Percentiles rank a stretch among this genome's conserved stretches.
These are phyloP conservation scores for Pichia scutulata DNA, from an alignment of 805 yeast genomes.

Conservation along the genomic window DNA sequence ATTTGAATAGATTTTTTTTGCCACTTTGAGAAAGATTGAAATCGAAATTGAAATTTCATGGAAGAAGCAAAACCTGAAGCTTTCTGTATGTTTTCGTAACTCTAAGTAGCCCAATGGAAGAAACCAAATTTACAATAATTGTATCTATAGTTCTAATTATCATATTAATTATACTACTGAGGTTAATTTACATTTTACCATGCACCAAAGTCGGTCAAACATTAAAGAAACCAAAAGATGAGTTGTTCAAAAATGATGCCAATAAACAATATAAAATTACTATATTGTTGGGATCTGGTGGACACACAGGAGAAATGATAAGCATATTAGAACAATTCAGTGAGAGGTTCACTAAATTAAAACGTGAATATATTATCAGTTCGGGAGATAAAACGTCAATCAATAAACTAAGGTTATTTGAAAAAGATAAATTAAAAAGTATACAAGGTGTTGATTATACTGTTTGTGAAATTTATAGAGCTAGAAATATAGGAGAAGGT, in stretches of 20 bases:
- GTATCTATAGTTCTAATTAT: constrained; percentile 10
- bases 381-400: constrained; percentile 41
- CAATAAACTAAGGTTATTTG: constrained; percentile 32
- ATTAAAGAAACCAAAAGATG: neutral
- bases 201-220: constrained; percentile 6
- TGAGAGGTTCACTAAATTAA: constrained; percentile 19
- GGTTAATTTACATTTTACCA: constrained; percentile 22
- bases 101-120: constrained; percentile 13
- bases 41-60: too few relatives aligned
- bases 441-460: constrained; percentile 17
- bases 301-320: constrained; percentile 96
- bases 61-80: too few relatives aligned
- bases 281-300: constrained; percentile 88
- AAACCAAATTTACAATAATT: constrained; percentile 17
- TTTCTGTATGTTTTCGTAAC: too few relatives aligned
- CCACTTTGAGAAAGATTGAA: neutral
- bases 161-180: constrained; percentile 2
- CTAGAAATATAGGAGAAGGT: constrained; percentile 33
- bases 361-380: constrained; percentile 29
- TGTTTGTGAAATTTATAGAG: constrained; percentile 27
- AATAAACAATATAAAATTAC: constrained; percentile 26
- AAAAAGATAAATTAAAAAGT: constrained; percentile 16
- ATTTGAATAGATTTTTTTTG: neutral
- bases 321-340: constrained; percentile 42
- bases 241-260: neutral